Conservation (phyloP, 139 green algal species). For the Coccomyxa sp. region DNA sequence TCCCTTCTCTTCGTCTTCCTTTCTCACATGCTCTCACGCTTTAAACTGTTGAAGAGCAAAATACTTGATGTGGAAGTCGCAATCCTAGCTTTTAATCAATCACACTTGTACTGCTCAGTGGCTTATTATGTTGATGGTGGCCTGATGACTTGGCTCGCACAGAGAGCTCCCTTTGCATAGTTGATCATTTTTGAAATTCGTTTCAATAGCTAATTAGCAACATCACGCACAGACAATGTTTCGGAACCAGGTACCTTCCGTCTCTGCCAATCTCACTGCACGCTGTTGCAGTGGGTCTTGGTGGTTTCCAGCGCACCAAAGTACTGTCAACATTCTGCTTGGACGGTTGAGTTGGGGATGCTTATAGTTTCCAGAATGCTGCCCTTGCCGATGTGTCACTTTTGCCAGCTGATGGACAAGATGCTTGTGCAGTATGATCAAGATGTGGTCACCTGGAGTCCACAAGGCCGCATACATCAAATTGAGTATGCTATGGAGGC, state of each 20-base stretch:
- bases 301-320: too few relatives aligned
- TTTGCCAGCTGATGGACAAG: not conserved
- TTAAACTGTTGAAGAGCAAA: not conserved
- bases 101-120: not conserved
- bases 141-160: too few relatives aligned
- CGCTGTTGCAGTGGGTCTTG: too few relatives aligned
- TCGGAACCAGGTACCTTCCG: too few relatives aligned
- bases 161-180: not conserved
- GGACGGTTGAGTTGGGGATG: too few relatives aligned
- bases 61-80: not conserved
- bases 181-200: not conserved
- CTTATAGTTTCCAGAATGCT: too few relatives aligned
- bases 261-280: too few relatives aligned
- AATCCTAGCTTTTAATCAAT: not conserved
- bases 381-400: too few relatives aligned
- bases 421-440: constrained; percentile 88
- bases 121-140: too few relatives aligned
- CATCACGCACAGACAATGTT: not conserved
- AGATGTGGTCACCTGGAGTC: constrained; percentile 94
- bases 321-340: too few relatives aligned
- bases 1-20: too few relatives aligned
- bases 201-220: not conserved
- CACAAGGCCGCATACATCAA: constrained; percentile 90
- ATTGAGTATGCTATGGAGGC: constrained; percentile 99
- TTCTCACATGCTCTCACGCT: not conserved